A percentile compares a stretch with the other conserved stretches of the same genome.
phyloP scores from a whole-genome alignment of 768 basidiomycete genomes.

The Steccherinum ochraceum region DNA sequence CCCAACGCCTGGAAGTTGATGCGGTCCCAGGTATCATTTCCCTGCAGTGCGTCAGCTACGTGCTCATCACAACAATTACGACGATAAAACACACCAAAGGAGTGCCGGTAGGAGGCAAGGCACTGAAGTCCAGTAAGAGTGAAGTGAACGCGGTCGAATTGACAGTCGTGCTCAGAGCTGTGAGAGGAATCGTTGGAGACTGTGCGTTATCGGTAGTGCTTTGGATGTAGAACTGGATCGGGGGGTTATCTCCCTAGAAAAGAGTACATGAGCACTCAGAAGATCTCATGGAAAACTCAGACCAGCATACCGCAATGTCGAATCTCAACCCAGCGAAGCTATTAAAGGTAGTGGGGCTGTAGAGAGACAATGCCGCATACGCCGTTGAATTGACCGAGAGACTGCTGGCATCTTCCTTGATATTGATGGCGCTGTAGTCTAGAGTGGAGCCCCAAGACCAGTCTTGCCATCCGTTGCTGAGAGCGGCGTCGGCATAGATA shows the following conservation, averaged over 20 bases:
- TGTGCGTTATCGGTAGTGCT: constrained; percentile 31
- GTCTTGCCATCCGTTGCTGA: constrained; percentile 6
- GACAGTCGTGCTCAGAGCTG: constrained; percentile 34
- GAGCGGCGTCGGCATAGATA: constrained; percentile 3
- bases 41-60: constrained; percentile 17
- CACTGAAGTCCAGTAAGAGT: constrained; percentile 40
- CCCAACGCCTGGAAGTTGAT: constrained; percentile 41
- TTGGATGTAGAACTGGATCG: constrained; percentile 34
- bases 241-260: constrained; percentile 31
- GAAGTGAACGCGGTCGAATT: constrained; percentile 34
- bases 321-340: constrained; percentile 42
- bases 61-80: not conserved
- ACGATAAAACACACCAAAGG: constrained; percentile 23
- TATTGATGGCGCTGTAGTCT: constrained; percentile 3
- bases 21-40: constrained; percentile 41
- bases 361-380: constrained; percentile 42
- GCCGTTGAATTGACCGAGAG: constrained; percentile 36
- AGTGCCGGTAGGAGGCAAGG: constrained; percentile 35
- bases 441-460: constrained; percentile 8
- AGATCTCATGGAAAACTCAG: not conserved
- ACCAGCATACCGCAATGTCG: constrained; percentile 35
- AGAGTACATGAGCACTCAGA: too few species aligned
- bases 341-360: constrained; percentile 34
- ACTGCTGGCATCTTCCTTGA: constrained; percentile 8
- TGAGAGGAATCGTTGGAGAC: constrained; percentile 35